Evolutionary conservation across 768 basidiomycete species (phyloP).

Genomic region (Naganishia antarctica): DNA sequence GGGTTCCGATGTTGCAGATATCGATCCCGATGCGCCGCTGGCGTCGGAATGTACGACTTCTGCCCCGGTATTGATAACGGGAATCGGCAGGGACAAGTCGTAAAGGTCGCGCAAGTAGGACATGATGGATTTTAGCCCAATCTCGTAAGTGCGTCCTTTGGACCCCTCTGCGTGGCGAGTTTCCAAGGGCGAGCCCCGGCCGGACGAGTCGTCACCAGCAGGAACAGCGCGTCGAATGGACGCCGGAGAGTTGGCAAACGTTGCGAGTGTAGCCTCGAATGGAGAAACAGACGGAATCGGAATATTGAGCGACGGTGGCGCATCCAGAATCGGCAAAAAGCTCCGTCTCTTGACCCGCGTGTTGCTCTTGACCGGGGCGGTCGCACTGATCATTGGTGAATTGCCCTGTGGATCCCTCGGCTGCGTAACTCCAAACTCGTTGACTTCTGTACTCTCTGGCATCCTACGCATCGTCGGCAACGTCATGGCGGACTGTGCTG

Average conservation of each 20-base stretch:
- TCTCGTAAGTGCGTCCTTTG: slow-evolving; percentile 31
- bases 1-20: slow-evolving; percentile 31
- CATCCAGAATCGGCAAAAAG: slow-evolving; percentile 74
- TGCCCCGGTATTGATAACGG: slow-evolving; percentile 59
- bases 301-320: slow-evolving; percentile 60
- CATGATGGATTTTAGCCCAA: slow-evolving; percentile 81
- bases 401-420: background rate
- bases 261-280: slow-evolving; percentile 53
- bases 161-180: background rate
- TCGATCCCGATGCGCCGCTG: slow-evolving; percentile 23
- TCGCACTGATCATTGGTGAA: background rate
- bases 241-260: background rate
- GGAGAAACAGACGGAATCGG: slow-evolving; percentile 62
- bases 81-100: slow-evolving; percentile 70
- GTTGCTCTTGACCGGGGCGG: slow-evolving; percentile 12
- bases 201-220: background rate
- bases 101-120: slow-evolving; percentile 94
- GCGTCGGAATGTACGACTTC: slow-evolving; percentile 26
- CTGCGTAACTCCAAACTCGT: slow-evolving; percentile 12
- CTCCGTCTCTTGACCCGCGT: slow-evolving; percentile 66
- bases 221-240: background rate
- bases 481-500: slow-evolving; percentile 35
- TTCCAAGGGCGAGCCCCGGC: too few species aligned
- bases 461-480: slow-evolving; percentile 18
- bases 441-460: slow-evolving; percentile 27